Base-by-base conservation (phyloP, 805 yeast species). In the Nakazawaea laoshanensis region DNA sequence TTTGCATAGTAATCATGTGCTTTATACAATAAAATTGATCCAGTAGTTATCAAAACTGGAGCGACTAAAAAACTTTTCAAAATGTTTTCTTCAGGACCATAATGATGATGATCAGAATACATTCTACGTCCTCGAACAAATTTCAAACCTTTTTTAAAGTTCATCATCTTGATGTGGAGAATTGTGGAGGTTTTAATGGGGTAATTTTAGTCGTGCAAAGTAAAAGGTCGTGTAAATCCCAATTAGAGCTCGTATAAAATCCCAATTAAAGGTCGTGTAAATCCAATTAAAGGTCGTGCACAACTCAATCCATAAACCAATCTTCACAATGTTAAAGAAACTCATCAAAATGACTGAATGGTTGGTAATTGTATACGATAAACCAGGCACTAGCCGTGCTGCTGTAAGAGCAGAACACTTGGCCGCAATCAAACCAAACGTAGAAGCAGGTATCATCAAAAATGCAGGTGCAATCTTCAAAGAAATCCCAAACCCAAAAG, bases 281-380 rank as follows among this genome's bases (percentile, higher is more conserved):
- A n/a, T n/a, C n/a, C n/a, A n/a, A n/a, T n/a, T n/a, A n/a, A n/a
- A n/a, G n/a, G n/a, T n/a, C n/a, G n/a, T n/a, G n/a, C n/a, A n/a
- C n/a, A n/a, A n/a, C n/a, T n/a, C n/a, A n/a, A n/a, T n/a, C n/a
- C n/a, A n/a, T n/a, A n/a, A n/a, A n/a, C n/a, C n/a, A n/a, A n/a
- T n/a, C n/a, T n/a, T n/a, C n/a, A n/a, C n/a, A 17, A 11, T 9
- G 21, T 46, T 63, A 15, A 48, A 55, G n/a, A 49, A n/a, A n/a
- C n/a, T n/a, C n/a, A n/a, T n/a, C n/a, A n/a, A 52, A 37, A 59
- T 63, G 67, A 63, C 59, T 59, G 85, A 79, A 51, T 79, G 77
- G 70, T 61, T 74, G 50, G 89, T 76, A 11, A 62, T 79, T 47
- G 70, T 81, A 22, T 77, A 63, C 52, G 94, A 83, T 51, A 73